Conservation (phyloP, 2,329 filamentous ascomycete species). For the Fusarium dlaminii region DNA sequence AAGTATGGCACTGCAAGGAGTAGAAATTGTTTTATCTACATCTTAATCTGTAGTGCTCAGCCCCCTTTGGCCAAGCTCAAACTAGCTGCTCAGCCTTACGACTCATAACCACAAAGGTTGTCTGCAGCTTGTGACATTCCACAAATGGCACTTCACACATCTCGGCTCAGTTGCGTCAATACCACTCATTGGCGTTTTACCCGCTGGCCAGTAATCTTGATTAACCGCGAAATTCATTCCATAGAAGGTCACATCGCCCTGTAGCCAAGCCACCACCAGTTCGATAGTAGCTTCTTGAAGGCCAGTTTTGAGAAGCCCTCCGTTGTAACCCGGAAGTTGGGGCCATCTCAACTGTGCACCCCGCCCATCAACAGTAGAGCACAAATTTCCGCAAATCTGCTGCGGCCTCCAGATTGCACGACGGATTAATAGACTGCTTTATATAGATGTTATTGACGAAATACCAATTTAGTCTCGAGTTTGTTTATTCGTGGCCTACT, state of each 20-base stretch:
- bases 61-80: neutral
- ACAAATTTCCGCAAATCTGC: too few species aligned
- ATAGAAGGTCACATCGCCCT: neutral
- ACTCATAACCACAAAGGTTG: accelerated
- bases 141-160: neutral
- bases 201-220: neutral
- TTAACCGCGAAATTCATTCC: accelerated
- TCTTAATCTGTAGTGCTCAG: neutral
- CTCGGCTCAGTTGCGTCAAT: neutral
- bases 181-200: too few species aligned
- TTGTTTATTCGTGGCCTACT: neutral
- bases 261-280: neutral
- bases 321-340: neutral
- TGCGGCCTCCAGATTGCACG: neutral
- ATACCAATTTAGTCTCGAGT: accelerated
- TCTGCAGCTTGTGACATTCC: neutral
- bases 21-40: neutral
- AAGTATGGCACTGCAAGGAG: neutral
- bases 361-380: neutral
- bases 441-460: accelerated
- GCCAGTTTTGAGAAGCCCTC: neutral
- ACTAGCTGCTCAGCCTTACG: neutral
- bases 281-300: neutral
- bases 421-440: neutral
- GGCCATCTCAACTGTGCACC: accelerated